Evolutionary conservation across 805 yeast species (phyloP).

Genomic region (Wickerhamomyces bisporus): DNA sequence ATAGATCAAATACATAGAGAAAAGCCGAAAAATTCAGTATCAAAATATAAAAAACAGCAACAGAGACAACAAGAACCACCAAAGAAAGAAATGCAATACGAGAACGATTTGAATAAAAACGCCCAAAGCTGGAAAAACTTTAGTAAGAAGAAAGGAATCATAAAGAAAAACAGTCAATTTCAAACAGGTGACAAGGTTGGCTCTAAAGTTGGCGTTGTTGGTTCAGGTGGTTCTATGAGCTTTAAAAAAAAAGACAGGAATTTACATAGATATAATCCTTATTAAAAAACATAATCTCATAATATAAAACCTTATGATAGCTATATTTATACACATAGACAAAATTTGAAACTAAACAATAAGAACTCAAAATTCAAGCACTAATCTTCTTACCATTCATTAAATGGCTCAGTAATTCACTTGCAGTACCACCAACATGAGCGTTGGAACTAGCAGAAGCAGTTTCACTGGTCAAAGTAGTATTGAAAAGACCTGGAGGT

Average conservation of each 20-base stretch:
- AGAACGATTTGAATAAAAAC: conserved; percentile 9
- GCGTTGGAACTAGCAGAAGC: conserved; percentile 6
- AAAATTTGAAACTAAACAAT: neutral
- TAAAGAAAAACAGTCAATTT: conserved; percentile 7
- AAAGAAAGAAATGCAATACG: conserved; percentile 7
- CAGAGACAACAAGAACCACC: conserved; percentile 9
- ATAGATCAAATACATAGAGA: conserved; percentile 7
- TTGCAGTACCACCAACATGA: conserved; percentile 46
- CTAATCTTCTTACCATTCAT: conserved; percentile 67
- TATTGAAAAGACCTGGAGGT: conserved; percentile 62
- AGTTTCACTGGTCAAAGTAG: conserved; percentile 19
- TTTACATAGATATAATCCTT: conserved; percentile 13
- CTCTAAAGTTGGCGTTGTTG: conserved; percentile 15
- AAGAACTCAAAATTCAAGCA: conserved; percentile 14
- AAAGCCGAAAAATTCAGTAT: conserved; percentile 10
- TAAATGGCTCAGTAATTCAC: conserved; percentile 77
- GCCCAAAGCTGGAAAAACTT: conserved; percentile 18
- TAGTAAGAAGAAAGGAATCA: conserved; percentile 12
- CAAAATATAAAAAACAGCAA: conserved; percentile 3
- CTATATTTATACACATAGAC: no score
- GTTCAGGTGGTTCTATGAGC: conserved; percentile 11
- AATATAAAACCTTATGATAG: no score
- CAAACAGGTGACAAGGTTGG: conserved; percentile 6
- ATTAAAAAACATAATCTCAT: no score
- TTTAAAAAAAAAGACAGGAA: conserved; percentile 5